Conservation (phyloP, 352 stramenopile species). For the Phytopythium mirpurense region DNA sequence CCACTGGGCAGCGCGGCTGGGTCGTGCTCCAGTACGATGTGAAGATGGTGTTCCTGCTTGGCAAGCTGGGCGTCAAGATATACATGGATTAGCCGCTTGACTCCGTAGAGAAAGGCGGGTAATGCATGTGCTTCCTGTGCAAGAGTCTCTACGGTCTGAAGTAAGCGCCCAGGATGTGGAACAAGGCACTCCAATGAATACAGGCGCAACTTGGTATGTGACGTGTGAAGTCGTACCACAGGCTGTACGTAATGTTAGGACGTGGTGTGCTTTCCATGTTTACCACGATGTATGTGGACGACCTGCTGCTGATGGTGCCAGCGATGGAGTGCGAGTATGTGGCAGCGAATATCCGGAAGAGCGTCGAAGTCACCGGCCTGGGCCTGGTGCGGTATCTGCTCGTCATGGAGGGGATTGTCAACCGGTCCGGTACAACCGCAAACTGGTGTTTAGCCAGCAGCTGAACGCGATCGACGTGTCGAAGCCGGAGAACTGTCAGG, state of each 20-base stretch:
- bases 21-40: constrained; percentile 11
- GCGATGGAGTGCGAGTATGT: background rate
- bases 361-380: constrained; percentile 15
- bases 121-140: constrained; percentile 4
- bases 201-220: constrained; percentile 2
- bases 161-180: constrained; percentile 13
- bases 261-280: constrained; percentile 7
- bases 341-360: background rate
- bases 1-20: constrained; percentile 5
- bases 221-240: constrained; percentile 7
- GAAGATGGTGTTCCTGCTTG: constrained; percentile 11
- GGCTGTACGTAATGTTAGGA: constrained; percentile 6
- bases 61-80: constrained; percentile 7
- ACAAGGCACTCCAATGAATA: constrained; percentile 8
- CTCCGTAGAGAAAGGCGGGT: too few species aligned
- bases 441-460: too few species aligned
- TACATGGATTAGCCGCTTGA: constrained; percentile 13
- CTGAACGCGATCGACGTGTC: too few species aligned
- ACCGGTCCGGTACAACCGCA: too few species aligned
- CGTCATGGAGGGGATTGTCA: too few species aligned
- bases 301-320: constrained; percentile 5
- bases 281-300: constrained; percentile 11
- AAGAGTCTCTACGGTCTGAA: constrained; percentile 13
- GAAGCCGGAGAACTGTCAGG: too few species aligned
- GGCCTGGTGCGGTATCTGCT: too few species aligned